Percentiles rank a stretch among this genome's conserved stretches.
These are phyloP conservation scores for Fusarium miscanthi DNA, from an alignment of 2,329 filamentous ascomycete genomes.

Conservation along the genomic window DNA sequence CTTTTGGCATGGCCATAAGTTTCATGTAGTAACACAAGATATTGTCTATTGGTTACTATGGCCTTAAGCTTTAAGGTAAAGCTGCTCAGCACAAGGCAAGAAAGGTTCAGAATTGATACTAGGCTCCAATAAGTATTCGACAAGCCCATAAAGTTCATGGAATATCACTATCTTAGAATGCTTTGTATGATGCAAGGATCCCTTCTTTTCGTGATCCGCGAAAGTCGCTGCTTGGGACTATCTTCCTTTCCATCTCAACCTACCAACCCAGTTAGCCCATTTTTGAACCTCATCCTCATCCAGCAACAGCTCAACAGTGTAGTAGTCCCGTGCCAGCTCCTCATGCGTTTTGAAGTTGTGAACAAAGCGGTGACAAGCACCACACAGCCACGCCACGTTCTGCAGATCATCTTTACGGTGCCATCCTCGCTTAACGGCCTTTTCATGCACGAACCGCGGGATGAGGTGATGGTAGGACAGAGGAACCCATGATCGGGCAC, in stretches of 20 bases:
- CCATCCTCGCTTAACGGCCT: slow-evolving; percentile 82
- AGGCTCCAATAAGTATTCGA: not conserved
- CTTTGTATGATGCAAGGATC: not conserved
- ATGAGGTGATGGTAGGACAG: slow-evolving; percentile 89
- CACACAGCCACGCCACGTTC: slow-evolving; percentile 87
- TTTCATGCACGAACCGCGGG: slow-evolving; percentile 79
- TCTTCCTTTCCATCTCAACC: slow-evolving; percentile 76
- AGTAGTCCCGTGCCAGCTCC: slow-evolving; percentile 78
- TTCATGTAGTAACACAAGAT: not conserved
- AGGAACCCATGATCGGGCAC: slow-evolving; percentile 77
- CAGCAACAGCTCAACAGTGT: slow-evolving; percentile 77
- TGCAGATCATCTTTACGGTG: slow-evolving; percentile 79
- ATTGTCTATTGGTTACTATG: not conserved
- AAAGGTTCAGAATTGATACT: not conserved
- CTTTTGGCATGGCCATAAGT: not conserved
- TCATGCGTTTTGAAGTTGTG: slow-evolving; percentile 81
- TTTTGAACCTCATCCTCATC: slow-evolving; percentile 76
- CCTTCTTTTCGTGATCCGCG: not conserved
- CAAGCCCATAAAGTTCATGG: not conserved
- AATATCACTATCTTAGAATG: not conserved
- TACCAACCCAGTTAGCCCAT: slow-evolving; percentile 79
- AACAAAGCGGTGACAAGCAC: slow-evolving; percentile 85
- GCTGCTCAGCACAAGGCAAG: too few relatives aligned
- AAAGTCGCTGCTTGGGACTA: not conserved
- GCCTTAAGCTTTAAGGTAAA: too few relatives aligned